phyloP scores from a whole-genome alignment of 1,284 basidiomycete genomes.

The Tilletia horrida region DNA sequence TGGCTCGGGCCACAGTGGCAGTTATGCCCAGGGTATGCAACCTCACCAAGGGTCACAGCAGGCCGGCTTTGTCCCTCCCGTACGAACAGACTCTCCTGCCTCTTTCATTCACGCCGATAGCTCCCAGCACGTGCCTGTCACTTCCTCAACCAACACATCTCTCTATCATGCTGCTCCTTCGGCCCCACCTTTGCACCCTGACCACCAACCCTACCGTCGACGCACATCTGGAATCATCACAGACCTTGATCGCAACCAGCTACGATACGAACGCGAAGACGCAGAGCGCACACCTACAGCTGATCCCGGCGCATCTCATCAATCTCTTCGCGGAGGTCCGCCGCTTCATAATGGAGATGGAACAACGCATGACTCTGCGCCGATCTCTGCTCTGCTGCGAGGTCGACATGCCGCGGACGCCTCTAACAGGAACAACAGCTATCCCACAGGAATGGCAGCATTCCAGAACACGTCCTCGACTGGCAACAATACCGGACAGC shows the following conservation, averaged over 20 bases:
- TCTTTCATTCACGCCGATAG: slow-evolving; percentile 21
- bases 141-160: background rate
- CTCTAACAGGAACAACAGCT: background rate
- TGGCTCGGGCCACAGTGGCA: background rate
- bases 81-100: slow-evolving; percentile 34
- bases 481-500: background rate
- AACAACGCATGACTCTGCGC: background rate
- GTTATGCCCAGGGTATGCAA: slow-evolving; percentile 25
- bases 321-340: background rate
- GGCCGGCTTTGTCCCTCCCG: slow-evolving; percentile 27
- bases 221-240: slow-evolving; percentile 30
- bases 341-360: background rate
- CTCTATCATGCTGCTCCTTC: background rate
- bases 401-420: background rate
- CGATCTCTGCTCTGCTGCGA: too few relatives aligned
- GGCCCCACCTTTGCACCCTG: background rate
- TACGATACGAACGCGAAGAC: slow-evolving; percentile 31
- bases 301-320: slow-evolving; percentile 16
- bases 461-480: background rate
- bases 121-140: background rate
- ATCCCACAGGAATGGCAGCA: background rate
- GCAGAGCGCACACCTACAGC: slow-evolving; percentile 44
- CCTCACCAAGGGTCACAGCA: slow-evolving; percentile 26
- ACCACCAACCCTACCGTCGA: slow-evolving; percentile 2
- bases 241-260: slow-evolving; percentile 29